Percentiles rank a stretch among this genome's conserved stretches.
phyloP scores from a whole-genome alignment of 176 grass and related monocot species.

The Puya raimondii region DNA sequence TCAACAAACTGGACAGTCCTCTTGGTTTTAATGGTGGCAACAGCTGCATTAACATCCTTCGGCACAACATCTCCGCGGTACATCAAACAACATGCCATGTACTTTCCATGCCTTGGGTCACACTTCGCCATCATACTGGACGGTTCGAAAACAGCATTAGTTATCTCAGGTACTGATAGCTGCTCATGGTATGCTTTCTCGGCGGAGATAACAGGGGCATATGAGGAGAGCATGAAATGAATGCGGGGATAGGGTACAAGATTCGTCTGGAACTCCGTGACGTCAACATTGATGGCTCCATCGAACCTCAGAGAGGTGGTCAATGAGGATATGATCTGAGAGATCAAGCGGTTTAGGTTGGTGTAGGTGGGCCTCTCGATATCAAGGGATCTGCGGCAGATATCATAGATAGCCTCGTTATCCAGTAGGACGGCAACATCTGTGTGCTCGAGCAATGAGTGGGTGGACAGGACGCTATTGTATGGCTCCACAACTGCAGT shows the following conservation, averaged over 20 bases:
- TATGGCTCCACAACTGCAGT: slow-evolving; percentile 99
- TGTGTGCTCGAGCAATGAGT: slow-evolving; percentile 96
- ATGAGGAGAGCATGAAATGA: slow-evolving; percentile 98
- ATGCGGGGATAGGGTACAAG: slow-evolving; percentile 93
- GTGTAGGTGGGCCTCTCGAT: slow-evolving; percentile 95
- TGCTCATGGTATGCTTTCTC: slow-evolving; percentile 99
- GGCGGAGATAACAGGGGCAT: slow-evolving; percentile 87
- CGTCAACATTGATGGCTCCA: slow-evolving; percentile 94
- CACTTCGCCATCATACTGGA: slow-evolving; percentile 99
- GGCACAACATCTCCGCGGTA: slow-evolving; percentile 96
- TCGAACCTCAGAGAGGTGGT: slow-evolving; percentile 94
- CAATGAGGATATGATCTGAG: slow-evolving; percentile 90
- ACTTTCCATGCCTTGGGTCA: slow-evolving; percentile 93
- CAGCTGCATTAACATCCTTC: slow-evolving; percentile 94
- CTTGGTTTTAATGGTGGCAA: slow-evolving; percentile 98
- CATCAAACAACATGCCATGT: slow-evolving; percentile 98
- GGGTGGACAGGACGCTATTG: slow-evolving; percentile 96
- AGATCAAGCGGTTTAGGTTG: slow-evolving; percentile 93
- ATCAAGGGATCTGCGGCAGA: slow-evolving; percentile 90
- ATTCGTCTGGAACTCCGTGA: slow-evolving; percentile 94
- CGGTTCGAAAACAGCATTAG: slow-evolving; percentile 95
- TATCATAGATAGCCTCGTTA: slow-evolving; percentile 96
- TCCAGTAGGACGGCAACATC: slow-evolving; percentile 78
- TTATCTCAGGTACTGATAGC: slow-evolving; percentile 91
- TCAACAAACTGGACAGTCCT: slow-evolving; percentile 96